Evolutionary conservation across 108 stramenopile species (phyloP).

Genomic region (Cyclotella kingstonii): DNA sequence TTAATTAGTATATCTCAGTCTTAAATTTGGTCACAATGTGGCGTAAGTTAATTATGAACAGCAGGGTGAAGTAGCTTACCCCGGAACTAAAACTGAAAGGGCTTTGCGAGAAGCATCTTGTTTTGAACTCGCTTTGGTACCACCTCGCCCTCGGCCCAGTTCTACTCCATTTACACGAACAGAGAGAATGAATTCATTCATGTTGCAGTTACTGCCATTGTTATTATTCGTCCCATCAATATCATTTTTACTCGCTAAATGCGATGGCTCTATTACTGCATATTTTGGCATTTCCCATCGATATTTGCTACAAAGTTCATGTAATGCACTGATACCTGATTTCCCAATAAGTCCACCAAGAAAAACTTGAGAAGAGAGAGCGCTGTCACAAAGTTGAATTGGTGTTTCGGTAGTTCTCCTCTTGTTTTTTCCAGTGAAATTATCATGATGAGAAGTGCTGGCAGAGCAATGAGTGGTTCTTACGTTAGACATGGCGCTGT

Average conservation of each 20-base stretch:
- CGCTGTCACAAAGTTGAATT: not conserved
- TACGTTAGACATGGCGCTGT: too few relatives aligned
- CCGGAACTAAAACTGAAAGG: slow-evolving; percentile 59
- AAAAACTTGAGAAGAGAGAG: slow-evolving; percentile 5
- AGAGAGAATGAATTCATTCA: slow-evolving; percentile 50
- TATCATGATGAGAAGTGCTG: not conserved
- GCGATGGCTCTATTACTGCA: slow-evolving; percentile 8
- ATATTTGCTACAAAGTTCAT: slow-evolving; percentile 81
- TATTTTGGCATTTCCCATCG: slow-evolving; percentile 45
- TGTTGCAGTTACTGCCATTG: not conserved
- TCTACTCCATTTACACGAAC: slow-evolving; percentile 64
- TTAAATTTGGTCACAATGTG: too few relatives aligned
- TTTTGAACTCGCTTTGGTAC: slow-evolving; percentile 65
- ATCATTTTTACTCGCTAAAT: not conserved
- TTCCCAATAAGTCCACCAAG: slow-evolving; percentile 64
- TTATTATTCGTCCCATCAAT: too few relatives aligned
- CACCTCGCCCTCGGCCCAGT: slow-evolving; percentile 62
- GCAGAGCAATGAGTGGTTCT: slow-evolving; percentile 4
- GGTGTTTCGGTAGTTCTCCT: slow-evolving; percentile 29
- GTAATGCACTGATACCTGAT: slow-evolving; percentile 70
- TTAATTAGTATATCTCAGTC: too few relatives aligned
- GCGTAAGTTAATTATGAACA: too few relatives aligned
- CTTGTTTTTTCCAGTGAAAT: slow-evolving; percentile 15
- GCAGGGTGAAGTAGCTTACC: too few relatives aligned
- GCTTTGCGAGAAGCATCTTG: slow-evolving; percentile 78